Evolutionary conservation across 2,329 filamentous ascomycete species (phyloP).

Genomic region (Clonostachys solani): DNA sequence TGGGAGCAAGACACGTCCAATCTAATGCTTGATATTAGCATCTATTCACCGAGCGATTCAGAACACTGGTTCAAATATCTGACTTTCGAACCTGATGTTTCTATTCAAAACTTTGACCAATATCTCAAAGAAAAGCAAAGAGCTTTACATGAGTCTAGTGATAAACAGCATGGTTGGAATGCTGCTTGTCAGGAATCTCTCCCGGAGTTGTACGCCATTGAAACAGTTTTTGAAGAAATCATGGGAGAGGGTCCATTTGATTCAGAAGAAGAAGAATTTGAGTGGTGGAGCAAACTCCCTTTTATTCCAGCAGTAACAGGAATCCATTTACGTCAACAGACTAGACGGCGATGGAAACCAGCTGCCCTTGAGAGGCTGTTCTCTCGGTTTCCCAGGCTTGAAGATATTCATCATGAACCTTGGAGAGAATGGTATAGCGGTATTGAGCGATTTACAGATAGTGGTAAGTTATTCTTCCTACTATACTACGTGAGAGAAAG

Average conservation of each 20-base stretch:
- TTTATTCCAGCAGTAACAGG: conserved; percentile 10
- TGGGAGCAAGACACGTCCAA: conserved; percentile 13
- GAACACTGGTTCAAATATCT: conserved; percentile 22
- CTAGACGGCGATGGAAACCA: conserved; percentile 25
- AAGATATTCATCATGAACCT: conserved; percentile 30
- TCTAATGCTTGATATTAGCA: conserved; percentile 20
- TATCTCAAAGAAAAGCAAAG: not conserved
- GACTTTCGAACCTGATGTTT: conserved; percentile 7
- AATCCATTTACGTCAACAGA: conserved; percentile 29
- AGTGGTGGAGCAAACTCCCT: not conserved
- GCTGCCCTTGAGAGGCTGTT: conserved; percentile 21
- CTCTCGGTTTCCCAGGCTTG: conserved; percentile 23
- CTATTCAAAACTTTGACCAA: not conserved
- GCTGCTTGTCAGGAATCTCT: not conserved
- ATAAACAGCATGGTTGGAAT: not conserved
- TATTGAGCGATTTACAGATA: conserved; percentile 14
- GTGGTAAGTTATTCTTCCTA: conserved; percentile 11
- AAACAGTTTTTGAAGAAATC: not conserved
- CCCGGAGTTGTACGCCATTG: not conserved
- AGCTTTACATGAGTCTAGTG: no score
- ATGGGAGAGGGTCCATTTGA: no score
- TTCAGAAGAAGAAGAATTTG: no score
- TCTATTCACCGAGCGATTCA: conserved; percentile 20
- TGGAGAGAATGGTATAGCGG: conserved; percentile 22
- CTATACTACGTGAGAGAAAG: not conserved